Conservation (phyloP, 345 rosid genomes). For the Brassica carinata region DNA sequence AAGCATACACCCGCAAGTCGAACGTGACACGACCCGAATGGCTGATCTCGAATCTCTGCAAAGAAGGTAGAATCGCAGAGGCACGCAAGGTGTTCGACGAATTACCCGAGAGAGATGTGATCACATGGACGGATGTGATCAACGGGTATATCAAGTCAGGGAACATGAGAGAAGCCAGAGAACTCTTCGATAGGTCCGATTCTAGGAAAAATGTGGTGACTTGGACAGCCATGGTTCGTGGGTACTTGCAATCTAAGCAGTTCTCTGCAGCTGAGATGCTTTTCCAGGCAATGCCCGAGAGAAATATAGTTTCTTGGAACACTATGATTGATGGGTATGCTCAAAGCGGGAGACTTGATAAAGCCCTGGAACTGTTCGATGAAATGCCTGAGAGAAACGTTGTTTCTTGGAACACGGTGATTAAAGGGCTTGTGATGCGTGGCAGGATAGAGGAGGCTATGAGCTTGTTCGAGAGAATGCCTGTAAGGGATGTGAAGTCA, state of each 20-base stretch:
- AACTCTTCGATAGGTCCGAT: slow-evolving; percentile 57
- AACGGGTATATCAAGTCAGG: slow-evolving; percentile 63
- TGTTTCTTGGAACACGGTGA: slow-evolving; percentile 66
- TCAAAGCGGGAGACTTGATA: slow-evolving; percentile 46
- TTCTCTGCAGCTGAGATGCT: slow-evolving; percentile 61
- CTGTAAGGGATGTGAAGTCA: slow-evolving; percentile 64
- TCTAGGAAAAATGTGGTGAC: slow-evolving; percentile 67
- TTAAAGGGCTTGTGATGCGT: slow-evolving; percentile 50
- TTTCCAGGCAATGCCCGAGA: slow-evolving; percentile 61
- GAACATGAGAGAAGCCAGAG: slow-evolving; percentile 59
- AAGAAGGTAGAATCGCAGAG: slow-evolving; percentile 52
- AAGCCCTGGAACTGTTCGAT: slow-evolving; percentile 52
- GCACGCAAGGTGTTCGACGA: slow-evolving; percentile 69
- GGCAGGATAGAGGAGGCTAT: slow-evolving; percentile 68
- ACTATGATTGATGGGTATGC: slow-evolving; percentile 73
- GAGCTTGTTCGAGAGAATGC: slow-evolving; percentile 55
- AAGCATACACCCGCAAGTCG: slow-evolving; percentile 38
- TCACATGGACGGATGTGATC: slow-evolving; percentile 67
- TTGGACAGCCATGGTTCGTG: slow-evolving; percentile 75
- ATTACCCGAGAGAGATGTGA: slow-evolving; percentile 60
- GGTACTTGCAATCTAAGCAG: slow-evolving; percentile 53
- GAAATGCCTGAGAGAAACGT: slow-evolving; percentile 66
- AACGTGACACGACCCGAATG: slow-evolving; percentile 49
- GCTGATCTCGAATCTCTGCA: slow-evolving; percentile 48
- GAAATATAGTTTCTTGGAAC: slow-evolving; percentile 75